Evolutionary conservation across 1,139 yeast genomes (phyloP).

Genomic region (Kazachstania sp.): DNA sequence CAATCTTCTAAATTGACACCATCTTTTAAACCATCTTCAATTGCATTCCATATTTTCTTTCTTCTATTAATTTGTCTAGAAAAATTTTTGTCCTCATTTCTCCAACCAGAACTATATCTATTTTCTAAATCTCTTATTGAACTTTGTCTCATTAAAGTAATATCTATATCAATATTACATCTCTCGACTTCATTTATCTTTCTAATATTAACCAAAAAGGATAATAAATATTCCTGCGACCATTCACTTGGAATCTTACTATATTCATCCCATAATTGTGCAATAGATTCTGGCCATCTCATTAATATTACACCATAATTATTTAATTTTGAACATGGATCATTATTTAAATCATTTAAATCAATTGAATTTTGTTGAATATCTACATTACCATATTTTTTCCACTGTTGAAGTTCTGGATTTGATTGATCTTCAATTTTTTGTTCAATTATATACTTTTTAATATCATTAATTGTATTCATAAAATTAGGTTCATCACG

Average conservation of each 20-base stretch:
- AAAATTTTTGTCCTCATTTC: conserved; percentile 25
- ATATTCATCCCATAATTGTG: conserved; percentile 27
- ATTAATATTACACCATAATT: conserved; percentile 26
- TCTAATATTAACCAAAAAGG: conserved; percentile 12
- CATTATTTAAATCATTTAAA: conserved; percentile 5
- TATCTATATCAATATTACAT: conserved; percentile 11
- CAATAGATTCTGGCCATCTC: conserved; percentile 23
- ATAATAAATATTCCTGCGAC: conserved; percentile 18
- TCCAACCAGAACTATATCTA: conserved; percentile 24
- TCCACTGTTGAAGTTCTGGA: background rate
- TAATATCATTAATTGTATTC: conserved; percentile 1
- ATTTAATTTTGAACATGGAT: conserved; percentile 20
- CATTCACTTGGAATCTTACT: conserved; percentile 23
- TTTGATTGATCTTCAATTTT: conserved; percentile 1
- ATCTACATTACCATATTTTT: conserved; percentile 1
- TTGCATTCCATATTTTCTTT: conserved; percentile 26
- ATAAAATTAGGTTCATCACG: background rate
- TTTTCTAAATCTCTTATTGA: conserved; percentile 21
- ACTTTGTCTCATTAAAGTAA: conserved; percentile 16
- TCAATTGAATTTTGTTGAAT: background rate
- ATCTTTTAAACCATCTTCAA: conserved; percentile 22
- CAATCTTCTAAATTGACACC: conserved; percentile 21
- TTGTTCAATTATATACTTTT: background rate
- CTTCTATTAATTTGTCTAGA: conserved; percentile 27
- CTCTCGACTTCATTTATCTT: conserved; percentile 9